Base-by-base conservation (phyloP, 2,329 filamentous ascomycete species). In the Lachnellula cervina region DNA sequence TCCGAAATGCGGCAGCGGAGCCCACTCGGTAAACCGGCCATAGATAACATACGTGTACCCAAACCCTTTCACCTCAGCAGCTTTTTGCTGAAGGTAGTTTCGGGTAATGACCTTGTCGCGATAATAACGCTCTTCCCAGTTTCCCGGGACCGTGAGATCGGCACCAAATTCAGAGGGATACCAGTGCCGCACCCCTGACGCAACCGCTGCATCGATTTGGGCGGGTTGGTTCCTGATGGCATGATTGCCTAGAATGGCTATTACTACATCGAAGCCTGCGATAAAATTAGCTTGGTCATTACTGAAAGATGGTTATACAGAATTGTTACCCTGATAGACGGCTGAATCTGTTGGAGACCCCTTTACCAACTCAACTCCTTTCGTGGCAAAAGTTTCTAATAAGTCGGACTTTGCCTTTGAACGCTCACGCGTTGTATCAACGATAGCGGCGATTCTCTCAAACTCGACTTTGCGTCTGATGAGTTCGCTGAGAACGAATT, bases 201-300 rank as follows among this genome's bases (percentile, higher is more conserved):
- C 74, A 38, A 80, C 73, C n/a, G 80, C 76, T 1, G 81, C 82
- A 42, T 84, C 77, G 46, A 84, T 76, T 54, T 84, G 68, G n/a
- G 71, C 70, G 16, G 70, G 68, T 64, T 85, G 82, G 13, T 70
- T 69, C 19, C 70, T 72, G 2, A 65, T 32, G 7, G 60, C 60
- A 19, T 59, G 46, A 13, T 49, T 48, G 46, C 59, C 65, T 25
- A 84, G 70, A 0, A 77, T 71, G 5, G 75, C 76, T 44, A 86
- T 66, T 6, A 82, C 73, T 2, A 78, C 81, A 64, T 86, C 81
- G 55, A 83, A 78, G 42, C 77, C 79, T 52, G 32, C 1, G 40
- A 72, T 61, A 25, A 21, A 8, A 28, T 53, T 42, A 51, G 48
- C 13, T 21, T 19, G 23, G 40, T 17, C 11, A 32, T 37, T 54